phyloP scores from a whole-genome alignment of 352 stramenopile genomes.

The Phytophthora sojae region DNA sequence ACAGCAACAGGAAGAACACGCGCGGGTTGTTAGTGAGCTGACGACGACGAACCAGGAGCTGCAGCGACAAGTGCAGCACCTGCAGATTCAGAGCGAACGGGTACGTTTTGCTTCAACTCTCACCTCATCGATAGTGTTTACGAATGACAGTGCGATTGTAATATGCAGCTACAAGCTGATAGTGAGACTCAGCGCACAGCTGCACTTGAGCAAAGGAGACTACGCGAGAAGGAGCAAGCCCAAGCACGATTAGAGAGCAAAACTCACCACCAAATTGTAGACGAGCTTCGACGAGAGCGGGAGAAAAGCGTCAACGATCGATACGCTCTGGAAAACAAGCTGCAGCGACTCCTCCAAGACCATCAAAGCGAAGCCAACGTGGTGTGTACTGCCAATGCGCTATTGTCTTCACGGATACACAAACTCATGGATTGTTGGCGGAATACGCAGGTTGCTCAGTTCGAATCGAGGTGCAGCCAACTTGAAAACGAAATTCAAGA shows the following conservation, averaged over 20 bases:
- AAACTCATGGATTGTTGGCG: constrained; percentile 1
- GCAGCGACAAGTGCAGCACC: constrained; percentile 44
- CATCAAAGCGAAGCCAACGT: constrained; percentile 30
- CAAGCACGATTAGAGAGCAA: constrained; percentile 33
- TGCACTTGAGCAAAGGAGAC: constrained; percentile 43
- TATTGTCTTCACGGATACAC: too few species aligned
- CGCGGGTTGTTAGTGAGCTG: constrained; percentile 29
- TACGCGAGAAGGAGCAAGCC: constrained; percentile 51
- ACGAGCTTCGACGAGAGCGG: constrained; percentile 47
- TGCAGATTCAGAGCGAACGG: constrained; percentile 49
- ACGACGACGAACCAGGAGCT: constrained; percentile 46
- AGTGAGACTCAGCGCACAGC: constrained; percentile 40
- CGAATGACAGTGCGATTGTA: neutral
- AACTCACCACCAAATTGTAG: constrained; percentile 26
- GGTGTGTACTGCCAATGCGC: constrained; percentile 9
- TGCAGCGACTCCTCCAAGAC: constrained; percentile 31
- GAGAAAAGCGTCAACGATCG: constrained; percentile 32
- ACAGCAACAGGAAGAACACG: constrained; percentile 39
- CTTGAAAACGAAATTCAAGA: constrained; percentile 26
- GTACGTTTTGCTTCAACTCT: constrained; percentile 29
- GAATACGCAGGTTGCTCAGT: constrained; percentile 21
- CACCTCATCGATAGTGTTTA: too few species aligned
- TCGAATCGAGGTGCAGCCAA: constrained; percentile 29
- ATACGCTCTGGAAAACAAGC: constrained; percentile 36
- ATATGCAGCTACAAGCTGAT: constrained; percentile 40